Conservation (phyloP, 208 protist genomes). For the Leishmania arabica region DNA sequence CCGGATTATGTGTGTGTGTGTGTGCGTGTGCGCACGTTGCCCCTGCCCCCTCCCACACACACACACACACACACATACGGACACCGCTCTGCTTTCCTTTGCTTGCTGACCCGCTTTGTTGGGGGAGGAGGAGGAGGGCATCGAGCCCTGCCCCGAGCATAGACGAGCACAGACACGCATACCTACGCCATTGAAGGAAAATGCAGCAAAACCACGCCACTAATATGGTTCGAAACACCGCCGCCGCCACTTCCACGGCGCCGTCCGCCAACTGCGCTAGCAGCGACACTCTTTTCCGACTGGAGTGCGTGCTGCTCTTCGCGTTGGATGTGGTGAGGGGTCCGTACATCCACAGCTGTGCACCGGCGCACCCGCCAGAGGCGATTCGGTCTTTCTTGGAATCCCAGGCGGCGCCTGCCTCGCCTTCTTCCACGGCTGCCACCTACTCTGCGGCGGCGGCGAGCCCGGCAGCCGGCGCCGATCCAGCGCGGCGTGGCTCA, state of each 20-base stretch:
- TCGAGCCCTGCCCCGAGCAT: not conserved
- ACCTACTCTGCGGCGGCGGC: not conserved
- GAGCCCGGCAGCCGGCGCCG: not conserved
- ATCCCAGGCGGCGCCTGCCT: not conserved
- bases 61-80: not conserved
- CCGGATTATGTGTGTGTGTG: not conserved
- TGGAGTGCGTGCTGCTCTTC: slow-evolving; percentile 78
- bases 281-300: slow-evolving; percentile 28
- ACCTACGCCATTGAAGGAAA: not conserved
- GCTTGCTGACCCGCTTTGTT: not conserved
- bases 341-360: slow-evolving; percentile 79
- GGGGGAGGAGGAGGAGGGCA: too few relatives aligned
- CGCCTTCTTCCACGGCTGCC: not conserved
- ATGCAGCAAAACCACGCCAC: not conserved
- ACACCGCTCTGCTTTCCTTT: not conserved
- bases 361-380: slow-evolving; percentile 47
- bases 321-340: slow-evolving; percentile 83
- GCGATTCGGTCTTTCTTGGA: slow-evolving; percentile 24
- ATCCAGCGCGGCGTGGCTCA: not conserved
- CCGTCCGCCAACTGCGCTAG: not conserved
- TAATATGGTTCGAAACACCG: not conserved
- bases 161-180: not conserved
- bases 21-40: not conserved
- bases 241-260: not conserved
- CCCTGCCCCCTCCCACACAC: not conserved